Percentiles rank a stretch among this genome's conserved stretches.
These are phyloP conservation scores for Scleroderma bovista DNA, from an alignment of 768 basidiomycete genomes.

Conservation along the genomic window DNA sequence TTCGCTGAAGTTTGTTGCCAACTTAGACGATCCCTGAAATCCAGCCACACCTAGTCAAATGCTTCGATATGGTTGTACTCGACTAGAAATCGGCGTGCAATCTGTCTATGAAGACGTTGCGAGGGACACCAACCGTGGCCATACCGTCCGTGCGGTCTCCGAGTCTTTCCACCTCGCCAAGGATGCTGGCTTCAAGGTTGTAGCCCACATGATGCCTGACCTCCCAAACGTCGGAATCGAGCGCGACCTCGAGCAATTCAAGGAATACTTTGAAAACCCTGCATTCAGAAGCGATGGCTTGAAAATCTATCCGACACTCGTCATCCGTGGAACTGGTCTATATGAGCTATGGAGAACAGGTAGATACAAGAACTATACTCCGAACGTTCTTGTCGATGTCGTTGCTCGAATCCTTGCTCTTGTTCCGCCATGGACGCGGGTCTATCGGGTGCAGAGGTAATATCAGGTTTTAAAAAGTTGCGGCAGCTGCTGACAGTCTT, in stretches of 20 bases:
- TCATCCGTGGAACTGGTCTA: conserved; percentile 93
- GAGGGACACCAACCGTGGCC: conserved; percentile 96
- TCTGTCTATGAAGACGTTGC: conserved; percentile 99
- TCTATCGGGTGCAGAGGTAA: conserved; percentile 94
- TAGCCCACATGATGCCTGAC: conserved; percentile 99
- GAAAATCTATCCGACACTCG: conserved; percentile 97
- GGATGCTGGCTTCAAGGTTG: conserved; percentile 99
- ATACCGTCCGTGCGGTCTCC: conserved; percentile 94
- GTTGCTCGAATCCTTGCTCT: conserved; percentile 93
- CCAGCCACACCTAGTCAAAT: conserved; percentile 62
- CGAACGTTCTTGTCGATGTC: conserved; percentile 97
- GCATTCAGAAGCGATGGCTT: conserved; percentile 95
- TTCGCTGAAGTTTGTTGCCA: conserved; percentile 19
- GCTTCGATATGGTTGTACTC: conserved; percentile 98
- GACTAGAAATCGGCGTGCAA: conserved; percentile 97
- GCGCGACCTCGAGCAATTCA: conserved; percentile 97
- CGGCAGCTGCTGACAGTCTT: conserved; percentile 1
- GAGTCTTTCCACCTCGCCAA: conserved; percentile 98
- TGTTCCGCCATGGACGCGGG: conserved; percentile 97
- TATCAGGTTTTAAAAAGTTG: conserved; percentile 11
- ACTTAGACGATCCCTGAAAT: neutral
- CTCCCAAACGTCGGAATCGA: conserved; percentile 96
- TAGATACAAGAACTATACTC: conserved; percentile 98
- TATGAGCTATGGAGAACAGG: conserved; percentile 97
- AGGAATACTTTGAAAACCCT: conserved; percentile 99